A percentile compares a stretch with the other conserved stretches of the same genome.
Conservation (phyloP, 2,329 filamentous ascomycete species). For the Fonsecaea monophora region DNA sequence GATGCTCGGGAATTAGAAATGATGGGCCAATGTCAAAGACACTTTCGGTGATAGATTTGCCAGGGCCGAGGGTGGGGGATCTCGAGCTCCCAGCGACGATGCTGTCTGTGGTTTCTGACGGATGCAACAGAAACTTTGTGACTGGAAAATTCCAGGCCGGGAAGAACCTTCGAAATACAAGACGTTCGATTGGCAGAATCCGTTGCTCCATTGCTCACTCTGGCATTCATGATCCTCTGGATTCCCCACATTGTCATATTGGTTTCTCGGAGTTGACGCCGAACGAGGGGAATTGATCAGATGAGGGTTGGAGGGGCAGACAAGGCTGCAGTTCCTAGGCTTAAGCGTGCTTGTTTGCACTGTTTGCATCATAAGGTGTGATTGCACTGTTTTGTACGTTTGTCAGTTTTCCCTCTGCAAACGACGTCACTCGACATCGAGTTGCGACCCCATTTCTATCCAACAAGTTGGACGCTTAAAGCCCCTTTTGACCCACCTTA, state of each 20-base stretch:
- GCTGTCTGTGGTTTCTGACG: background rate
- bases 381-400: background rate
- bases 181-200: background rate
- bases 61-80: background rate
- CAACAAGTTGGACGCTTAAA: background rate
- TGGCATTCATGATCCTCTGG: background rate
- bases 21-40: background rate
- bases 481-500: background rate
- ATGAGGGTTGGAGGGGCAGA: background rate
- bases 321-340: background rate
- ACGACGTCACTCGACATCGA: background rate
- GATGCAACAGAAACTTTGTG: background rate
- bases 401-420: background rate
- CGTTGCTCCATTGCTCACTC: background rate
- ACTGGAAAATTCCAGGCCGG: background rate
- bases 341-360: background rate
- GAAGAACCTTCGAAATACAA: conserved; percentile 3
- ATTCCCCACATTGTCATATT: background rate
- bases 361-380: background rate
- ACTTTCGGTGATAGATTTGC: background rate
- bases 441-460: background rate
- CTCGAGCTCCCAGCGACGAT: background rate
- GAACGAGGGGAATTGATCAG: background rate
- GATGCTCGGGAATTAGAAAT: background rate
- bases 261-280: conserved; percentile 2